Conservation (phyloP, 108 stramenopile genomes). For the Stephanodiscus triporus region DNA sequence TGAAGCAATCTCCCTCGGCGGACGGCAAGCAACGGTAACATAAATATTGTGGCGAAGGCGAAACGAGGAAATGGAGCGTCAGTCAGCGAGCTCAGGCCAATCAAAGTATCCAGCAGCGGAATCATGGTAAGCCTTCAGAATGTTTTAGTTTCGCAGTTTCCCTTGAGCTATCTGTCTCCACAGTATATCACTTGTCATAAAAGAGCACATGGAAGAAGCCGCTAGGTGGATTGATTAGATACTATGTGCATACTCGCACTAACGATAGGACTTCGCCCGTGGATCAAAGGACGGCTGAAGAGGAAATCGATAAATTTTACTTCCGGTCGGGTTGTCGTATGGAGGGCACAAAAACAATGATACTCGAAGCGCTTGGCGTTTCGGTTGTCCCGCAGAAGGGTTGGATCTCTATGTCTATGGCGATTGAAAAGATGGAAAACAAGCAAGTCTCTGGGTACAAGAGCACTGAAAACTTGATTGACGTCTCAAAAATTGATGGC, state of each 20-base stretch:
- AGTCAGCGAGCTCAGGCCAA: background rate
- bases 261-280: background rate
- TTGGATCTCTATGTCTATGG: slow-evolving; percentile 28
- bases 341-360: slow-evolving; percentile 26
- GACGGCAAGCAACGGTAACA: background rate
- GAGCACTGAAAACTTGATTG: background rate
- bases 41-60: background rate
- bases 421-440: slow-evolving; percentile 17
- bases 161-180: background rate
- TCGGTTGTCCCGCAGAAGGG: slow-evolving; percentile 2
- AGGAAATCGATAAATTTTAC: slow-evolving; percentile 39
- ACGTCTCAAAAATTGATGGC: background rate
- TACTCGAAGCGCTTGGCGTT: slow-evolving; percentile 28
- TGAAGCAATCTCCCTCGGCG: background rate
- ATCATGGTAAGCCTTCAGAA: slow-evolving; percentile 2
- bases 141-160: too few species aligned
- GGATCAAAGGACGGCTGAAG: slow-evolving; percentile 24
- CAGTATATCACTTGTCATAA: background rate
- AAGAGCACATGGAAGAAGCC: slow-evolving; percentile 25
- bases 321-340: slow-evolving; percentile 12
- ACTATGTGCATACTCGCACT: slow-evolving; percentile 20
- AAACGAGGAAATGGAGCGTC: background rate
- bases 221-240: slow-evolving; percentile 33
- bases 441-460: background rate
- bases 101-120: slow-evolving; percentile 7